A percentile compares a stretch with the other conserved stretches of the same genome.
phyloP scores from a whole-genome alignment of 352 stramenopile genomes.

The Pythium plurisporium region DNA sequence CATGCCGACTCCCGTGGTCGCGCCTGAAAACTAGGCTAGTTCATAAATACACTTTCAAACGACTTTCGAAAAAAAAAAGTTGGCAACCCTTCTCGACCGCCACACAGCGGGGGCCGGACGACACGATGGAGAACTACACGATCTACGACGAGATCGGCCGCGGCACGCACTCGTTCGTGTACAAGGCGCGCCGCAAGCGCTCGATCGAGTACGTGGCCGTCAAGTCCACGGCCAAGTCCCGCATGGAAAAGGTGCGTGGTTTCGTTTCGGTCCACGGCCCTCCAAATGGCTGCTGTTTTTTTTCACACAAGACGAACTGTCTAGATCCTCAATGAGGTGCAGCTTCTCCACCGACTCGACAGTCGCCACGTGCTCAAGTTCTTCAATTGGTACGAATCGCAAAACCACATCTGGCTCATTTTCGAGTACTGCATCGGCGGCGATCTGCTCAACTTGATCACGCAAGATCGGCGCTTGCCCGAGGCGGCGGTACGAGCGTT shows the following conservation, averaged over 20 bases:
- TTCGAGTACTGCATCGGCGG: slow-evolving; percentile 92
- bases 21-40: slow-evolving; percentile 53
- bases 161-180: slow-evolving; percentile 89
- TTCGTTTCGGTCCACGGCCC: background rate
- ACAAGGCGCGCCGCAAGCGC: slow-evolving; percentile 90
- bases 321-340: slow-evolving; percentile 83
- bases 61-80: slow-evolving; percentile 14
- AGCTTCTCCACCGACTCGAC: slow-evolving; percentile 85
- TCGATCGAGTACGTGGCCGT: slow-evolving; percentile 93
- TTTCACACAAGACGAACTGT: no score
- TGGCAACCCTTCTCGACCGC: background rate
- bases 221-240: slow-evolving; percentile 89
- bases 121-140: slow-evolving; percentile 92
- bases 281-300: no score
- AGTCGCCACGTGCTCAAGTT: slow-evolving; percentile 89
- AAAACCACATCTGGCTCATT: slow-evolving; percentile 95
- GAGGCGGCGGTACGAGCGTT: slow-evolving; percentile 71
- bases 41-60: background rate
- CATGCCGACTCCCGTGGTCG: no score
- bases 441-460: slow-evolving; percentile 88
- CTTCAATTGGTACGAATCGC: slow-evolving; percentile 94
- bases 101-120: background rate
- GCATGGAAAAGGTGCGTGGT: slow-evolving; percentile 84
- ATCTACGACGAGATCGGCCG: slow-evolving; percentile 93
- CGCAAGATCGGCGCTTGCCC: slow-evolving; percentile 82